Evolutionary conservation across 768 basidiomycete species (phyloP).

Genomic region (Russula olivacea): DNA sequence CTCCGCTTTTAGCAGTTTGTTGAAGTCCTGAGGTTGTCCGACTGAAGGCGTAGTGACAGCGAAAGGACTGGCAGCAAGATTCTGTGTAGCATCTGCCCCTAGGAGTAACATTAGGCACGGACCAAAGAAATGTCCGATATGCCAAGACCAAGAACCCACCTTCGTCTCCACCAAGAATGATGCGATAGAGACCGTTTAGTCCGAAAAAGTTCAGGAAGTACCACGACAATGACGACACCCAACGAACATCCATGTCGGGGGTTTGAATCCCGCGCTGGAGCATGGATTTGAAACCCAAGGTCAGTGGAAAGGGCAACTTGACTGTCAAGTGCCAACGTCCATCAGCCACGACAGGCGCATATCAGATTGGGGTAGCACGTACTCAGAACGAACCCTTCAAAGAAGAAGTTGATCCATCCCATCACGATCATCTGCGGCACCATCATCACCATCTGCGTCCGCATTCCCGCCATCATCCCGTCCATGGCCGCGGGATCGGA

Average conservation of each 20-base stretch:
- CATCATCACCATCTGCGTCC: constrained; percentile 99
- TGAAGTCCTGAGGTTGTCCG: constrained; percentile 73
- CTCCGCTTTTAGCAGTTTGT: constrained; percentile 87
- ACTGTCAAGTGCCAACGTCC: constrained; percentile 43
- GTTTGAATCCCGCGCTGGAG: constrained; percentile 94
- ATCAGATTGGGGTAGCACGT: constrained; percentile 31
- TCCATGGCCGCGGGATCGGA: constrained; percentile 92
- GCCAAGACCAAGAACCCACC: constrained; percentile 53
- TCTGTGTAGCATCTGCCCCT: constrained; percentile 78
- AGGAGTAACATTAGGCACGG: constrained; percentile 21
- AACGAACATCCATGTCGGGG: constrained; percentile 94
- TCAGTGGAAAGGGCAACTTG: constrained; percentile 94
- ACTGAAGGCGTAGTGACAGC: constrained; percentile 42
- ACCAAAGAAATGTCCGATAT: constrained; percentile 20
- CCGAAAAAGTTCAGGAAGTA: constrained; percentile 99
- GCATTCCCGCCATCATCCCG: constrained; percentile 98
- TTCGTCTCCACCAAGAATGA: constrained; percentile 87
- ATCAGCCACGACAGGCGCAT: neutral
- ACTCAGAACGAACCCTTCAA: constrained; percentile 98
- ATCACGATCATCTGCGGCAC: constrained; percentile 97
- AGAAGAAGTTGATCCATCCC: constrained; percentile 99
- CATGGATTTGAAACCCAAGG: constrained; percentile 96
- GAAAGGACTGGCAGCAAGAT: constrained; percentile 68
- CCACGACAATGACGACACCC: constrained; percentile 99
- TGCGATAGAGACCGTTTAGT: constrained; percentile 89